These are phyloP conservation scores for Pontederia crassipes DNA, from an alignment of 176 grass and related monocot species.

Conservation along the genomic window DNA sequence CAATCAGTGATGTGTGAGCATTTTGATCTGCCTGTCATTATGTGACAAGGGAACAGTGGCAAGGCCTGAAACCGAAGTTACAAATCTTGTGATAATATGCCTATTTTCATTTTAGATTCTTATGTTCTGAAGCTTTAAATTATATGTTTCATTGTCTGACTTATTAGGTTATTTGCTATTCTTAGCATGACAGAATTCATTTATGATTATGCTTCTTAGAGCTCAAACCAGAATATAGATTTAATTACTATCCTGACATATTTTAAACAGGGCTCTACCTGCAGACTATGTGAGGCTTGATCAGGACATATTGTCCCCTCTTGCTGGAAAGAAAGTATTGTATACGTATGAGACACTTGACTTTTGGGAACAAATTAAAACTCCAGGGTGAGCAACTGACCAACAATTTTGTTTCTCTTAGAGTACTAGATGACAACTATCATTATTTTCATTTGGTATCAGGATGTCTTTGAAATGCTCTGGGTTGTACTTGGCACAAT, in stretches of 20 bases:
- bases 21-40: no score
- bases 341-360: slow-evolving; percentile 90
- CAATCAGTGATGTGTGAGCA: no score
- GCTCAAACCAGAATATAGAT: not conserved
- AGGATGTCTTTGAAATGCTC: slow-evolving; percentile 99
- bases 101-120: no score
- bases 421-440: slow-evolving; percentile 11
- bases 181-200: not conserved
- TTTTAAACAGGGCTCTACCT: slow-evolving; percentile 75
- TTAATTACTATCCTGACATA: slow-evolving; percentile 1
- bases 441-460: slow-evolving; percentile 11
- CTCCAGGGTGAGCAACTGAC: slow-evolving; percentile 60
- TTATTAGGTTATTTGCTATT: not conserved
- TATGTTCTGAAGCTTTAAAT: no score
- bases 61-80: no score
- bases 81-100: no score
- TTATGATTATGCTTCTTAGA: not conserved
- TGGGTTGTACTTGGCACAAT: slow-evolving; percentile 80
- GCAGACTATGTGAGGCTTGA: slow-evolving; percentile 96
- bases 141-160: not conserved
- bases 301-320: slow-evolving; percentile 97
- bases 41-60: no score
- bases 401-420: not conserved
- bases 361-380: slow-evolving; percentile 99
- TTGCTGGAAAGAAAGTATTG: slow-evolving; percentile 92